Conservation (phyloP, 164 flowering plant species). For the Sextonia rubra region DNA sequence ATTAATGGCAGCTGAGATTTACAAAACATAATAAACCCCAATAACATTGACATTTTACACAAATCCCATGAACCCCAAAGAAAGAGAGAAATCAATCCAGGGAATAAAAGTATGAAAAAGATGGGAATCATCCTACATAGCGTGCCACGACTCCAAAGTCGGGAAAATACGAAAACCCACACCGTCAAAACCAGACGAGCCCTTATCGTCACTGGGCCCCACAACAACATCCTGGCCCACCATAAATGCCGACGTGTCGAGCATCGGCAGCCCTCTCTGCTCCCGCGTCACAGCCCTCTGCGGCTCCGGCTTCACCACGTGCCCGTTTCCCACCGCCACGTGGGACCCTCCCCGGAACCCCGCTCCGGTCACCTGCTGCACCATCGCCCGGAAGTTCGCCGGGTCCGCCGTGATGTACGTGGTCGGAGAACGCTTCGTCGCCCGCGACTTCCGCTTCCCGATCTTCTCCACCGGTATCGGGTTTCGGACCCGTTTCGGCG, state of each 20-base stretch:
- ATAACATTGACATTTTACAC: neutral
- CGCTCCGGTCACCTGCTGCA: slow-evolving; percentile 93
- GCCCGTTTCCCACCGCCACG: slow-evolving; percentile 12
- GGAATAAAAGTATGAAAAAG: neutral
- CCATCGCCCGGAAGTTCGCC: slow-evolving; percentile 90
- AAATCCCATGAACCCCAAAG: neutral
- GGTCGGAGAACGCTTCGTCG: slow-evolving; percentile 65
- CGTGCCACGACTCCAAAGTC: slow-evolving; percentile 80
- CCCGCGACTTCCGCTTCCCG: slow-evolving; percentile 72
- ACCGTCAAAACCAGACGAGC: slow-evolving; percentile 27
- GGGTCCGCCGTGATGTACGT: slow-evolving; percentile 89
- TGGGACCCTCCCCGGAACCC: slow-evolving; percentile 27
- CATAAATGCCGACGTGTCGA: slow-evolving; percentile 69
- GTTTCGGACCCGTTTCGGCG: slow-evolving; percentile 10
- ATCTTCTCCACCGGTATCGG: slow-evolving; percentile 32
- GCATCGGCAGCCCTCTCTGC: slow-evolving; percentile 43
- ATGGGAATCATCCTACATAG: slow-evolving; percentile 23
- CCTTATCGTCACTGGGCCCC: slow-evolving; percentile 3
- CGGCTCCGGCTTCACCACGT: slow-evolving; percentile 75
- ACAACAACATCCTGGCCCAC: slow-evolving; percentile 1
- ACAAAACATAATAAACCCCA: neutral
- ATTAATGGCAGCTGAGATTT: neutral
- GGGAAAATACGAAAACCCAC: slow-evolving; percentile 57
- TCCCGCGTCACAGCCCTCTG: slow-evolving; percentile 38
- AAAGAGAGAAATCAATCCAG: neutral